Evolutionary conservation across 1,139 yeast species (phyloP), one percentile per base, ranked within the genome.

Genomic region (Hyphopichia pseudoburtonii): DNA sequence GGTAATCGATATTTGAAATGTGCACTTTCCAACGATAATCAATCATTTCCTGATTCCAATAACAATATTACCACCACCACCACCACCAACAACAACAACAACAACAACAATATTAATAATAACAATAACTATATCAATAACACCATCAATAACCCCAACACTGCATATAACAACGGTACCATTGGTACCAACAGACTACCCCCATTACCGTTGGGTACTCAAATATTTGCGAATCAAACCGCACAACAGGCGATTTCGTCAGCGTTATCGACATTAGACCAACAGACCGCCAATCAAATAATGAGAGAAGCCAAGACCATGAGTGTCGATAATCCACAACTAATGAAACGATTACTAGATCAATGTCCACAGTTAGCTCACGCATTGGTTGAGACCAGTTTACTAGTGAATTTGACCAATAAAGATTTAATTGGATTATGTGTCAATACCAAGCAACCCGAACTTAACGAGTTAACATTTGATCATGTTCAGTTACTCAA

Each of bases 361-460:
- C 78, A 80, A 43, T 82, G 84, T 45, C 95, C 95, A 0, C 96
- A 87, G 50, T 64, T 90, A 37, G 69, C 87, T 1, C 88, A 84
- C 54, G 94, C 96, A 0, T 66, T 89, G 25, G 87, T 90, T 5
- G 97, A 90, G 53, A 73, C 85, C 1, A 64, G 87, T 39, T 62
- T 89, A 41, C 63, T 84, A 38, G 65, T 81, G 51, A 82, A 81
- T 24, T 59, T 78, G 7, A 72, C 81, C 8, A 76, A 71, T 36
- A 76, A 78, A n/a, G 78, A 74, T 10, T 73, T 77, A 15, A 71
- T 85, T 5, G 75, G 68, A 37, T 52, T 65, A 30, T 60, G 72
- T 16, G 54, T 70, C 30, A 70, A 68, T 43, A 56, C 65, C 28
- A 52, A 50, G 15, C 56, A 53, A 30, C 57, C 57, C 1, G 64